A percentile compares a stretch with the other conserved stretches of the same genome.
These are phyloP conservation scores for Boletus fagicola DNA, from an alignment of 768 basidiomycete genomes.

Conservation along the genomic window DNA sequence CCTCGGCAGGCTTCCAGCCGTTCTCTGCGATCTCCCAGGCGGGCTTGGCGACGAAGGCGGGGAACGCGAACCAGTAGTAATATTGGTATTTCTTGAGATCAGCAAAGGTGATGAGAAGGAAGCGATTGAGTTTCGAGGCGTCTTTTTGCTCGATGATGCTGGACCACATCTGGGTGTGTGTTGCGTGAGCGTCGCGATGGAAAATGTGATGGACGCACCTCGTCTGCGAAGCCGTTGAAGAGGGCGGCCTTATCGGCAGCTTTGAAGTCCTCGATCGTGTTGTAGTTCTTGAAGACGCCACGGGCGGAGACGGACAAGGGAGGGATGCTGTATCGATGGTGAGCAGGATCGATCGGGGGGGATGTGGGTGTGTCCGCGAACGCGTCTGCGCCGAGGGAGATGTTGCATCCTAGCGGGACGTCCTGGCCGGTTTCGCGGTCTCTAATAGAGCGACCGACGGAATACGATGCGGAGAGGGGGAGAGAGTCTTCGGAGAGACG, in stretches of 20 bases:
- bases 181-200: background rate
- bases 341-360: conserved; percentile 4
- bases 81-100: conserved; percentile 99
- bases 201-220: conserved; percentile 41
- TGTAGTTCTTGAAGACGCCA: conserved; percentile 90
- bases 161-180: conserved; percentile 61
- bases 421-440: conserved; percentile 77
- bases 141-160: conserved; percentile 52
- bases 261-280: conserved; percentile 96
- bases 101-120: conserved; percentile 90
- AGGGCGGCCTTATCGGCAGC: conserved; percentile 84
- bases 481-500: conserved; percentile 74
- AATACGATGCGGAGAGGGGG: conserved; percentile 63
- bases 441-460: conserved; percentile 64
- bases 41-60: conserved; percentile 86
- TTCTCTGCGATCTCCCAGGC: conserved; percentile 76
- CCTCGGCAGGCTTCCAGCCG: conserved; percentile 56
- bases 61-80: conserved; percentile 98
- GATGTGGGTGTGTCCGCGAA: conserved; percentile 45
- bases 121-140: conserved; percentile 61
- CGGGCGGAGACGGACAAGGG: conserved; percentile 49
- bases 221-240: conserved; percentile 69
- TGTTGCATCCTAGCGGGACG: conserved; percentile 67
- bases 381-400: conserved; percentile 63
- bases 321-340: conserved; percentile 36